Evolutionary conservation across 257 asterid genomes (phyloP), one percentile per base, ranked within the genome.

Genomic region (Solanum medicagineum): DNA sequence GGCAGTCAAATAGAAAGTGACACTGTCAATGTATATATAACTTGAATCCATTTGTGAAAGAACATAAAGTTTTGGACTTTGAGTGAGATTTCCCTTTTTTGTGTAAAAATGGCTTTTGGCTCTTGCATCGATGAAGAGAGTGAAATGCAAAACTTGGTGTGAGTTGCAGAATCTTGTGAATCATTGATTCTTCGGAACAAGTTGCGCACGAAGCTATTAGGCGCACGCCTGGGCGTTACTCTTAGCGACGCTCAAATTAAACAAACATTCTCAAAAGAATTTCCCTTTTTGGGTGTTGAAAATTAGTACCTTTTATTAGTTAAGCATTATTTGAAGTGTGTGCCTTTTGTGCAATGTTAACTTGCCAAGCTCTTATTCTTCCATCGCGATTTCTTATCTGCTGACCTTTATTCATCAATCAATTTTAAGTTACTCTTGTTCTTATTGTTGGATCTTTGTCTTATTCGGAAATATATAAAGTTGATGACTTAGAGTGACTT

Each of bases 111-210:
- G 42, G 36, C n/a, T 68, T 14, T 68, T 8, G 14, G 63, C 87
- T 80, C 91, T 90, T 82, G 90, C 89, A 87, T 90, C 87, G 87
- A 88, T 88, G 91, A 90, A 88, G 89, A 88, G 89, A 89, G 90
- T 86, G 88, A 90, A 89, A 89, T 89, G 91, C 86, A 7, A 68
- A 16, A 32, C 49, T 66, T 66, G 47, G 47, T 66, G 22, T 66
- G 74, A 7, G 16, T 32, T 29, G 74, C 24, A 10, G 1, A 32
- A 68, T 68, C 22, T 13, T 3, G 49, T 16, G 75, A 66, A 68
- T 68, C 75, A 32, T 16, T 1, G 49, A 19, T 12, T 32, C 42
- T 36, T 36, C 1, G 42, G 42, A 36, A 13, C 59, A 54, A 16
- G 59, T 54, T 54, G 59, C 1, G 22, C 22, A 4, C 10, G 3